These are phyloP conservation scores for Pterocarpus macrocarpus DNA, from an alignment of 306 rosid genomes.

Conservation along the genomic window DNA sequence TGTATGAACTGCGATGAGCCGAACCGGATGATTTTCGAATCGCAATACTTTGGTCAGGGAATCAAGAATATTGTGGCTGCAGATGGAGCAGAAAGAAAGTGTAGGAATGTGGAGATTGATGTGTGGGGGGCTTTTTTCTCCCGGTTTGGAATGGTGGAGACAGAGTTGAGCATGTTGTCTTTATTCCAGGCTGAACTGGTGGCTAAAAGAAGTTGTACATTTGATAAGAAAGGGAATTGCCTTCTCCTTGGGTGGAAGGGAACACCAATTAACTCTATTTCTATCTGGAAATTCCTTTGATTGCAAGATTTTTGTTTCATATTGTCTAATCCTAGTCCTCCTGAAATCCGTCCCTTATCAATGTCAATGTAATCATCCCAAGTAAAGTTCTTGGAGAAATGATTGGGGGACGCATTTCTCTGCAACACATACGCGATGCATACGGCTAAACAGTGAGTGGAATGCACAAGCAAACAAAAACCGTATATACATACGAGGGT, in stretches of 20 bases:
- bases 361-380: neutral
- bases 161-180: slow-evolving; percentile 60
- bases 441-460: no score
- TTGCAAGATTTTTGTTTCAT: no score
- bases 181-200: slow-evolving; percentile 66
- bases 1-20: slow-evolving; percentile 57
- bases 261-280: slow-evolving; percentile 66
- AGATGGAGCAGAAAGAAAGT: slow-evolving; percentile 70
- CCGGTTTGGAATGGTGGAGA: slow-evolving; percentile 66
- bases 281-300: slow-evolving; percentile 69
- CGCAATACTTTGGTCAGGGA: slow-evolving; percentile 56
- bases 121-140: slow-evolving; percentile 74
- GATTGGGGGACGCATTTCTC: no score
- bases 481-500: no score
- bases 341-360: neutral
- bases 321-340: neutral
- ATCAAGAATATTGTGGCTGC: slow-evolving; percentile 62
- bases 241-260: slow-evolving; percentile 76
- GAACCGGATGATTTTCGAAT: slow-evolving; percentile 54
- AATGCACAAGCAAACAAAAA: no score
- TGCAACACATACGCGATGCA: no score
- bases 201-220: slow-evolving; percentile 54
- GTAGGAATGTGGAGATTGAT: slow-evolving; percentile 61
- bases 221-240: slow-evolving; percentile 57
- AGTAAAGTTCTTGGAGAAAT: neutral